A percentile compares a stretch with the other conserved stretches of the same genome.
Evolutionary conservation across 2,329 filamentous ascomycete genomes (phyloP).

Genomic region (Fusarium miscanthi): DNA sequence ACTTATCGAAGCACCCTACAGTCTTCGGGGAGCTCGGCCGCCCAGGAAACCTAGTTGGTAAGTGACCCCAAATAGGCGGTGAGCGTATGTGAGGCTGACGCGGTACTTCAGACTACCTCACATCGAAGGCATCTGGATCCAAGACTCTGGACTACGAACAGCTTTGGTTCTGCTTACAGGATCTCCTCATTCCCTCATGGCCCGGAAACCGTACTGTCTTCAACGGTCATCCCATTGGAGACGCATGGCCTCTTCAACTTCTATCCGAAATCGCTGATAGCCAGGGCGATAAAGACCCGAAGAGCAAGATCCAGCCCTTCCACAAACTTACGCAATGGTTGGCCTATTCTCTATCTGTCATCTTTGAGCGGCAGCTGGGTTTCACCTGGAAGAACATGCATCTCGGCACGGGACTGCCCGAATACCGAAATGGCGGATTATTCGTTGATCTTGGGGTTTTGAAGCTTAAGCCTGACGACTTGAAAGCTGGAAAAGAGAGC

Average conservation of each 20-base stretch:
- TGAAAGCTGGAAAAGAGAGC: constrained; percentile 55
- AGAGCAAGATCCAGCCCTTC: constrained; percentile 59
- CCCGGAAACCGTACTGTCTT: constrained; percentile 63
- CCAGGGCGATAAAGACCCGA: not conserved
- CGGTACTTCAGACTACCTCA: constrained; percentile 52
- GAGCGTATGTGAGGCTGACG: fast-evolving
- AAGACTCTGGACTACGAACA: constrained; percentile 12
- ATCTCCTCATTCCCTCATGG: constrained; percentile 60
- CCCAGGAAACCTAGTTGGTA: constrained; percentile 62
- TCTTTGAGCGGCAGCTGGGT: constrained; percentile 64
- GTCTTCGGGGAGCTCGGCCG: constrained; percentile 57
- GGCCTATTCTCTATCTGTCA: constrained; percentile 77
- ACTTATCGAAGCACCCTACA: constrained; percentile 51
- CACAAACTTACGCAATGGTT: constrained; percentile 79
- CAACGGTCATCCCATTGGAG: constrained; percentile 57
- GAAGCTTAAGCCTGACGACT: constrained; percentile 58
- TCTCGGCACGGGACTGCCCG: constrained; percentile 74
- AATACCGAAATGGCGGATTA: constrained; percentile 78
- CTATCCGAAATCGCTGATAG: constrained; percentile 22
- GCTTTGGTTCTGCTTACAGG: constrained; percentile 56
- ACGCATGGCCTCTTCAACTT: constrained; percentile 60
- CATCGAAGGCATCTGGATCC: constrained; percentile 23
- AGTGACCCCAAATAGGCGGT: not conserved
- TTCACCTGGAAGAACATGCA: constrained; percentile 63
- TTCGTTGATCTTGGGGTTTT: constrained; percentile 70